Evolutionary conservation across 1,284 basidiomycete genomes (phyloP), one percentile per base, ranked within the genome.

Genomic region (Moesziomyces sp.): DNA sequence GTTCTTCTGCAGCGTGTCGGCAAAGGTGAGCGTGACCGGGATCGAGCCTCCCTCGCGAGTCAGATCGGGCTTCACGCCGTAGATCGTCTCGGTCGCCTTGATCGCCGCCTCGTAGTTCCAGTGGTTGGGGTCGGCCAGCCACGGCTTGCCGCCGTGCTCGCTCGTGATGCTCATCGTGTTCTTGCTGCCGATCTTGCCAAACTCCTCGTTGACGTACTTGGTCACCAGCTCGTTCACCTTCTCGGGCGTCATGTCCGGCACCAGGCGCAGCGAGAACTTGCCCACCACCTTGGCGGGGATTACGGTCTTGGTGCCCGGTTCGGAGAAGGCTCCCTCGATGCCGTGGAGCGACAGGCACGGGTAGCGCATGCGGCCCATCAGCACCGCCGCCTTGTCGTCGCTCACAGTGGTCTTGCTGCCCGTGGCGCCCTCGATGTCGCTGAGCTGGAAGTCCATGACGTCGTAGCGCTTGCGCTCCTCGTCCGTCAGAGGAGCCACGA

Each of bases 31-130:
- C 7, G 95, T 97, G 50, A 98, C 93, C 0, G 95, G 95, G 77
- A 98, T 97, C 1, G 93, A 96, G 2, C 96, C 94, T 61, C 97
- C 96, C 86, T 99, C 96, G 51, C 94, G 89, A 1, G 92, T 96
- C 80, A 93, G 88, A 84, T 97, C 93, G 2, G 94, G 94, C 34
- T 89, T 89, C 83, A 90, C 88, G 52, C 90, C 89, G 85, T 94
- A 97, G 14, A 97, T 87, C 9, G 88, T 87, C 89, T 94, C 77
- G 19, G 92, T 92, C 24, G 94, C 96, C 75, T 88, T 89, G 83
- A 89, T 91, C 1, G 94, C 96, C 3, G 97, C 96, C 80, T 91
- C 89, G 86, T 91, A 99, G 86, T 94, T 97, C 93, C 93, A 97
- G 87, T 99, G 95, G 68, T 83, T 83, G 16, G 83, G 82, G 61